phyloP scores from a whole-genome alignment of 1,139 yeast species.

The Blastobotrys proliferans region DNA sequence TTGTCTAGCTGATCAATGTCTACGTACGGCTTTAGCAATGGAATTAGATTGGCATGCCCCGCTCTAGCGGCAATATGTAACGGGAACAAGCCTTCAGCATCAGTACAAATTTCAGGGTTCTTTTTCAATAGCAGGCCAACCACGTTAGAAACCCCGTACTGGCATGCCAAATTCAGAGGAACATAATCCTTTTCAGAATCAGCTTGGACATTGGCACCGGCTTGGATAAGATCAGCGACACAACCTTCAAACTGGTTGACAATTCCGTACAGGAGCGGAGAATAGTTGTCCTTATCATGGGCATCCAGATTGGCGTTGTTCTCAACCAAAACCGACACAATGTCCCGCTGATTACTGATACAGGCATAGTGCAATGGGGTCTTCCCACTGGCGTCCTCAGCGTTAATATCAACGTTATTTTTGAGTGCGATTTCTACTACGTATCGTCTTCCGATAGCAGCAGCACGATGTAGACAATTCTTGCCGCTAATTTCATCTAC shows the following conservation, averaged over 20 bases:
- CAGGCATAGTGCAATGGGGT: slow-evolving; percentile 88
- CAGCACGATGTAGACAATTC: slow-evolving; percentile 48
- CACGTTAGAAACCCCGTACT: slow-evolving; percentile 70
- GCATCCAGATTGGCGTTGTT: slow-evolving; percentile 37
- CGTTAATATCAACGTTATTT: slow-evolving; percentile 36
- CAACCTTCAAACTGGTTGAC: slow-evolving; percentile 60
- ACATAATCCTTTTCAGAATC: slow-evolving; percentile 49
- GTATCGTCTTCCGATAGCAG: slow-evolving; percentile 35
- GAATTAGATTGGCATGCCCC: slow-evolving; percentile 68
- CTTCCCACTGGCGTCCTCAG: slow-evolving; percentile 67
- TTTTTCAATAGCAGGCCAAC: slow-evolving; percentile 54
- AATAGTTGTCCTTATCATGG: slow-evolving; percentile 41
- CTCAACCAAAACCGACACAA: slow-evolving; percentile 33
- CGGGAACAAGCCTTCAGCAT: slow-evolving; percentile 69
- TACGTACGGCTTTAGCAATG: slow-evolving; percentile 63
- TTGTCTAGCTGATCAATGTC: slow-evolving; percentile 77
- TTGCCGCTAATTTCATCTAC: slow-evolving; percentile 42
- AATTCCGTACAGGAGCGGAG: slow-evolving; percentile 79
- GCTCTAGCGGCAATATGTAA: slow-evolving; percentile 84
- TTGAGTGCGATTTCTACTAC: slow-evolving; percentile 38
- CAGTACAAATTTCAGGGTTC: slow-evolving; percentile 38
- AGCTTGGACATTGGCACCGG: slow-evolving; percentile 40
- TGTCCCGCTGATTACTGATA: slow-evolving; percentile 34
- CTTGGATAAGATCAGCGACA: slow-evolving; percentile 44
- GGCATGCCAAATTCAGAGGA: slow-evolving; percentile 88